These are phyloP conservation scores for Trametes coccinea DNA, from an alignment of 768 basidiomycete species.

Conservation along the genomic window DNA sequence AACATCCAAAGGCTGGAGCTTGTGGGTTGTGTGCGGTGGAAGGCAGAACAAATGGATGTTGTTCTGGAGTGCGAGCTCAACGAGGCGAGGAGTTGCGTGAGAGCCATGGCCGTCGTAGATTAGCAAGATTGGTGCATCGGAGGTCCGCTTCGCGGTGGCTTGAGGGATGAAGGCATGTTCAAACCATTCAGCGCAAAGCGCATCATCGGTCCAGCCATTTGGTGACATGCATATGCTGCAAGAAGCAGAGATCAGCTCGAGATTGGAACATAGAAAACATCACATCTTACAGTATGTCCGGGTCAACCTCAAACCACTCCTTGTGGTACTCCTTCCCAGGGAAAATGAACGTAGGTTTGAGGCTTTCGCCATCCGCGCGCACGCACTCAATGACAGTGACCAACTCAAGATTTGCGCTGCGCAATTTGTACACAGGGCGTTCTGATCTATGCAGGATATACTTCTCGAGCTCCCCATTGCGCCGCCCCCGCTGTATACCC, in stretches of 20 bases:
- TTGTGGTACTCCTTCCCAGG: conserved; percentile 7
- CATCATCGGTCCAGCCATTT: conserved; percentile 47
- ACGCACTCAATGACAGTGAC: conserved; percentile 47
- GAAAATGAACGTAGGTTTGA: conserved; percentile 42
- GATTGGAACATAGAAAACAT: too few relatives aligned
- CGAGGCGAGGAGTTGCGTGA: conserved; percentile 33
- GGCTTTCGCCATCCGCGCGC: conserved; percentile 39
- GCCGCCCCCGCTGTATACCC: conserved; percentile 21
- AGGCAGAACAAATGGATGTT: conserved; percentile 36
- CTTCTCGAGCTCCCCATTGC: neutral
- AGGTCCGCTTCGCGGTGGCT: conserved; percentile 19
- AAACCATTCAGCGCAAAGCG: conserved; percentile 40
- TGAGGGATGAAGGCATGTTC: conserved; percentile 39
- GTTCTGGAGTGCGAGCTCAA: conserved; percentile 31
- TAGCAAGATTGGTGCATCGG: conserved; percentile 37
- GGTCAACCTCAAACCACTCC: neutral
- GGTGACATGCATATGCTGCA: conserved; percentile 35
- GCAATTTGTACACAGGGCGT: conserved; percentile 23
- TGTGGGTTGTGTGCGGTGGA: conserved; percentile 44
- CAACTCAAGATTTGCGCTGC: conserved; percentile 40
- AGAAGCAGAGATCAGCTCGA: too few relatives aligned
- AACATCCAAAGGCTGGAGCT: conserved; percentile 47
- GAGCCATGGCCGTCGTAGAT: conserved; percentile 47
- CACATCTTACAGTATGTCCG: neutral
- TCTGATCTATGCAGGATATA: conserved; percentile 22